phyloP scores from a whole-genome alignment of 345 rosid species.

The Ceriops decandra region DNA sequence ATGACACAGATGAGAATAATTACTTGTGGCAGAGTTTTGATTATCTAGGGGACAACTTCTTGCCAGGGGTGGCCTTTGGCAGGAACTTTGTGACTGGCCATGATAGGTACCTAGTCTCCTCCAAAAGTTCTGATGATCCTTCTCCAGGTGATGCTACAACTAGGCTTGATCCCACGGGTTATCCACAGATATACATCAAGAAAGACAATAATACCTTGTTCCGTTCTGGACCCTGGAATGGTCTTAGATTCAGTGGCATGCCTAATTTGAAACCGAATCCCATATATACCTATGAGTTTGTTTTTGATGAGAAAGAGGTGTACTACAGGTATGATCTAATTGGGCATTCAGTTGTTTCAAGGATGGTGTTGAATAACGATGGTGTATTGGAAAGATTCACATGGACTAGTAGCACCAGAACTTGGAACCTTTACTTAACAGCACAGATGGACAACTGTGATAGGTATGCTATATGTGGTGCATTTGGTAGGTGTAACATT shows the following conservation, averaged over 20 bases:
- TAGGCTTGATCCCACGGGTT: slow-evolving; percentile 23
- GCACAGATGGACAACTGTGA: slow-evolving; percentile 27
- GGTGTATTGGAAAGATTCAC: slow-evolving; percentile 10
- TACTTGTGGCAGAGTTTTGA: slow-evolving; percentile 26
- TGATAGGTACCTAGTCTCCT: slow-evolving; percentile 6
- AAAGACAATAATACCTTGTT: not conserved
- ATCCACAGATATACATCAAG: slow-evolving; percentile 21
- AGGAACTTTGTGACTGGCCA: slow-evolving; percentile 8
- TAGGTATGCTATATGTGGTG: slow-evolving; percentile 16
- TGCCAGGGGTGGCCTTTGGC: slow-evolving; percentile 17
- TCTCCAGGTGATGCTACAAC: slow-evolving; percentile 21
- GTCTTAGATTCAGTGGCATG: slow-evolving; percentile 26
- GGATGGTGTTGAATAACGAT: slow-evolving; percentile 18
- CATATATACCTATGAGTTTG: slow-evolving; percentile 9
- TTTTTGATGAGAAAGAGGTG: slow-evolving; percentile 12
- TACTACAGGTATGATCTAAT: slow-evolving; percentile 21
- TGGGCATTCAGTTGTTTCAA: not conserved
- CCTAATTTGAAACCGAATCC: slow-evolving; percentile 14
- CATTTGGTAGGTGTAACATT: slow-evolving; percentile 21
- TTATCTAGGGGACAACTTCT: not conserved
- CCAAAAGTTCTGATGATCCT: slow-evolving; percentile 26
- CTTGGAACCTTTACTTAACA: slow-evolving; percentile 3
- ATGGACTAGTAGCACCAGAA: not conserved
- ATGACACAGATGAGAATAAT: not conserved
- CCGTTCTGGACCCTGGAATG: slow-evolving; percentile 36